Conservation (phyloP, 2,329 filamentous ascomycete genomes). For the Xylariaceae sp. region DNA sequence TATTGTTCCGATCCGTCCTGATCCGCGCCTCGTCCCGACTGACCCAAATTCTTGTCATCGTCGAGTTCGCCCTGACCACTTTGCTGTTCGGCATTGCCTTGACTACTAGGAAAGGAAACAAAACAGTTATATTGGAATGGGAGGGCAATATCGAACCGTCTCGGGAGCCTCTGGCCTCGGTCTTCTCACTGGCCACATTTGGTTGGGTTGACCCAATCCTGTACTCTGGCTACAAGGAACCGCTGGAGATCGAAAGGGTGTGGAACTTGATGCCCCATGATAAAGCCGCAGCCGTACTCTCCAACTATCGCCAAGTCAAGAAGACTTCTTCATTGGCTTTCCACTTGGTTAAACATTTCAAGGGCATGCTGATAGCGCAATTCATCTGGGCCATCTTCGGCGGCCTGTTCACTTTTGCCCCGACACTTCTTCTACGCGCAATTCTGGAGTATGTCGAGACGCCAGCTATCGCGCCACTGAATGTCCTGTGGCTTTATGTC, state of each 20-base stretch:
- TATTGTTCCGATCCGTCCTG: conserved; percentile 81
- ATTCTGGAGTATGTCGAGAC: conserved; percentile 94
- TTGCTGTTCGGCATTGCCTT: conserved; percentile 74
- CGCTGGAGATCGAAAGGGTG: conserved; percentile 78
- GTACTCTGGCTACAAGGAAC: conserved; percentile 81
- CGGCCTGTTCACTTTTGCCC: conserved; percentile 83
- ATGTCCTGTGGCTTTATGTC: conserved; percentile 94
- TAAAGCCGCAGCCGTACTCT: conserved; percentile 77
- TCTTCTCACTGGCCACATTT: conserved; percentile 86
- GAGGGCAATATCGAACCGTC: conserved; percentile 87
- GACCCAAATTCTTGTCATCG: conserved; percentile 63
- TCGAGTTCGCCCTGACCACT: conserved; percentile 72
- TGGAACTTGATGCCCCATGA: conserved; percentile 90
- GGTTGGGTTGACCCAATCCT: conserved; percentile 88
- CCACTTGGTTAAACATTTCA: conserved; percentile 85
- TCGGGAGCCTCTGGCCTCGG: conserved; percentile 79
- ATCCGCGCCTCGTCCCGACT: conserved; percentile 69
- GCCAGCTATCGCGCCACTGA: conserved; percentile 70
- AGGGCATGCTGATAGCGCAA: conserved; percentile 70
- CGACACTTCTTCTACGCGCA: conserved; percentile 83
- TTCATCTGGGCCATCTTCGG: conserved; percentile 76
- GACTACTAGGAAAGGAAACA: conserved; percentile 87
- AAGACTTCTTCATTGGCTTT: conserved; percentile 76
- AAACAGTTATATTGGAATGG: conserved; percentile 81
- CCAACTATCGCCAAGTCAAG: conserved; percentile 80